phyloP scores from a whole-genome alignment of 2,329 filamentous ascomycete genomes.

The Cylindrodendrum hubeiense region DNA sequence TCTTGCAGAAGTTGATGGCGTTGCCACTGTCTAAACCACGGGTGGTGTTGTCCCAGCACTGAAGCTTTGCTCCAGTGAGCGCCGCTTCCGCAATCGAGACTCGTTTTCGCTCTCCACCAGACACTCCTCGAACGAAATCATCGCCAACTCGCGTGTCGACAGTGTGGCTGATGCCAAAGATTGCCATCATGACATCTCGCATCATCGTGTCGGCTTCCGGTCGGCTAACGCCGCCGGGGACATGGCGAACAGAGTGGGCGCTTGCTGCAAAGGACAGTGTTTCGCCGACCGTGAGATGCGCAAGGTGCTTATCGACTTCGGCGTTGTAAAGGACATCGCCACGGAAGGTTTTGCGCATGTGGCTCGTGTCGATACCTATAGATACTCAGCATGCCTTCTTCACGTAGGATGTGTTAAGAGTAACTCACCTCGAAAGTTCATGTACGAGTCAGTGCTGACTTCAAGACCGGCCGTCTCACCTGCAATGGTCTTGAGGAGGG shows the following conservation, averaged over 20 bases:
- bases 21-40: constrained; percentile 46
- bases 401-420: rapidly evolving
- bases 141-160: constrained; percentile 80
- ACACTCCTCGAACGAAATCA: constrained; percentile 76
- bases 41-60: constrained; percentile 50
- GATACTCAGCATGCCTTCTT: constrained; percentile 1
- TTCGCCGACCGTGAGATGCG: constrained; percentile 74
- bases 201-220: constrained; percentile 39
- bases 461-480: constrained; percentile 61
- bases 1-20: constrained; percentile 44
- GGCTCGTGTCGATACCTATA: constrained; percentile 44
- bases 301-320: constrained; percentile 74
- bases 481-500: constrained; percentile 67
- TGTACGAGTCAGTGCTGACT: constrained; percentile 40
- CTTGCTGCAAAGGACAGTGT: constrained; percentile 74
- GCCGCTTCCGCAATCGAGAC: constrained; percentile 80
- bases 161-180: constrained; percentile 83
- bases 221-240: constrained; percentile 44
- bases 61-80: constrained; percentile 41
- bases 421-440: constrained; percentile 65
- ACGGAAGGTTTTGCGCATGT: constrained; percentile 59
- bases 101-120: constrained; percentile 82
- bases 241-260: constrained; percentile 71
- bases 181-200: constrained; percentile 73
- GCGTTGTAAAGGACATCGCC: constrained; percentile 74